These are phyloP conservation scores for Lactarius sp. DNA, from an alignment of 768 basidiomycete species.

Conservation along the genomic window DNA sequence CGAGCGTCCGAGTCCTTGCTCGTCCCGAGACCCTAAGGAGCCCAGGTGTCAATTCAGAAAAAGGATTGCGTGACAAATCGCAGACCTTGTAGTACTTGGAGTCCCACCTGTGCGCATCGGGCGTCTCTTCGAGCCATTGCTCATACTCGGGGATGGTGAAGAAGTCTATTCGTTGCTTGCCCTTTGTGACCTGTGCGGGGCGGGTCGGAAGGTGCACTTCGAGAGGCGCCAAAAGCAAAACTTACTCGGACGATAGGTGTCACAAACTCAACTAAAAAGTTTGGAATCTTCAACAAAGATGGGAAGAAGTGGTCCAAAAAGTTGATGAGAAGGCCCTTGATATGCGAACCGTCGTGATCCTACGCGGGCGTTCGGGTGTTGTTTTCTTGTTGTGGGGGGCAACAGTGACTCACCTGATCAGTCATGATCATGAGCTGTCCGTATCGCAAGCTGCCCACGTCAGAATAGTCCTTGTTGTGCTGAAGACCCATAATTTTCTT, in stretches of 20 bases:
- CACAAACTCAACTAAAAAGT: slow-evolving; percentile 96
- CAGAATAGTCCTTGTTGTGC: slow-evolving; percentile 85
- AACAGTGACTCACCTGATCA: slow-evolving; percentile 68
- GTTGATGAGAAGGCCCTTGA: slow-evolving; percentile 98
- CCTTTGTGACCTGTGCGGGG: slow-evolving; percentile 61
- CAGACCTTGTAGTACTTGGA: slow-evolving; percentile 96
- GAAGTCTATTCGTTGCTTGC: slow-evolving; percentile 75
- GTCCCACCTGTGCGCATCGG: slow-evolving; percentile 75
- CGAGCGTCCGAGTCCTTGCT: slow-evolving; percentile 86
- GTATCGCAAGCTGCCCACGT: slow-evolving; percentile 69
- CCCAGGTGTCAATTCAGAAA: slow-evolving; percentile 7
- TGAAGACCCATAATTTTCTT: slow-evolving; percentile 97
- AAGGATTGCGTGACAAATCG: background rate
- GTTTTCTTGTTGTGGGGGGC: background rate
- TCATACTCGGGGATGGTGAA: slow-evolving; percentile 98
- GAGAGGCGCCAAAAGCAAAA: slow-evolving; percentile 10
- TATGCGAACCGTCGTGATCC: slow-evolving; percentile 99
- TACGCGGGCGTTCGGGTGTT: slow-evolving; percentile 31
- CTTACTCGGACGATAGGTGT: slow-evolving; percentile 94
- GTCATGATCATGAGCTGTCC: slow-evolving; percentile 99
- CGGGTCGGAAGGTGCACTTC: background rate
- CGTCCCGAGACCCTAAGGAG: slow-evolving; percentile 85
- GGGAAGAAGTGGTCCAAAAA: slow-evolving; percentile 97
- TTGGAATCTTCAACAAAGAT: slow-evolving; percentile 82
- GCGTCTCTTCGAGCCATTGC: slow-evolving; percentile 78